A percentile compares a stretch with the other conserved stretches of the same genome.
These are phyloP conservation scores for Pyrus communis DNA, from an alignment of 306 rosid genomes.

Conservation along the genomic window DNA sequence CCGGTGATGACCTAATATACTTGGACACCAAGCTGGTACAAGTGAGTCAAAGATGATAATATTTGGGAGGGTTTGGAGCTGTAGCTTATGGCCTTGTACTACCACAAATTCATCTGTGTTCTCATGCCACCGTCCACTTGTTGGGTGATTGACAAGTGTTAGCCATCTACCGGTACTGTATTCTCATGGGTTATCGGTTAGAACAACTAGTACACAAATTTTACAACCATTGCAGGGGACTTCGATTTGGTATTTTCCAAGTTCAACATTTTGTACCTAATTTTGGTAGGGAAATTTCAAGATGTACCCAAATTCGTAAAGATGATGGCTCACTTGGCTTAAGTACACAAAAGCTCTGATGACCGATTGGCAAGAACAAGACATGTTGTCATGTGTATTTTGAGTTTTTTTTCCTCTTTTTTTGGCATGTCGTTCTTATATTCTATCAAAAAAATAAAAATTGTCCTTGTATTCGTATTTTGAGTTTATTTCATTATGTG, in stretches of 20 bases:
- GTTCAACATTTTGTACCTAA: neutral
- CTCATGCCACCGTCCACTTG: slow-evolving; percentile 33
- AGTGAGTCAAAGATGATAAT: neutral
- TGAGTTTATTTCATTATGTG: no score
- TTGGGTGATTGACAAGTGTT: slow-evolving; percentile 23
- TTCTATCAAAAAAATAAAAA: no score
- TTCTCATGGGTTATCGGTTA: neutral
- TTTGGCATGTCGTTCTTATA: neutral
- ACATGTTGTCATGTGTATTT: neutral
- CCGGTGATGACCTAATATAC: neutral
- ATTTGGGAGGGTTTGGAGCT: neutral
- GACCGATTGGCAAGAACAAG: neutral
- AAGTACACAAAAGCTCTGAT: neutral
- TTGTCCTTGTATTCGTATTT: no score
- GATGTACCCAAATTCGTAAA: neutral
- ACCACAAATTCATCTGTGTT: neutral
- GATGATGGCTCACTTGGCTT: neutral
- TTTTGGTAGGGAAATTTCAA: neutral
- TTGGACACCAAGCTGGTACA: neutral
- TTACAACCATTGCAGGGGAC: neutral
- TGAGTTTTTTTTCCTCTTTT: neutral
- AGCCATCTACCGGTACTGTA: neutral
- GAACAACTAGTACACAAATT: neutral
- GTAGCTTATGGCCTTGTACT: neutral
- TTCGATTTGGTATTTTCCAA: neutral